Conservation (phyloP, 129 eudicot species). For the Pittosporum tobira region DNA sequence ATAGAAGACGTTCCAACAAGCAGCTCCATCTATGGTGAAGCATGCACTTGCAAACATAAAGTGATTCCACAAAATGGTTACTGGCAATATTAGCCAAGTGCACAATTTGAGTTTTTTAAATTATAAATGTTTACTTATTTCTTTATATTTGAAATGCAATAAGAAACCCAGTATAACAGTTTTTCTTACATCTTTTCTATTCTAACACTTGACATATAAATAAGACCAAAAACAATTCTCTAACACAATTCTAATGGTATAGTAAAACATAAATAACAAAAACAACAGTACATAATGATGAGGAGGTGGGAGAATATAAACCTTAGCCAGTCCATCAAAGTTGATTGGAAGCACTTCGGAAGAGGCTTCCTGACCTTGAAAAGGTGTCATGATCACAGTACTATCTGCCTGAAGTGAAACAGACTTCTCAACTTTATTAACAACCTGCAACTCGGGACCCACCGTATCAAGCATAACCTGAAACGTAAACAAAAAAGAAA, state of each 20-base stretch:
- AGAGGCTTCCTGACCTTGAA: conserved; percentile 68
- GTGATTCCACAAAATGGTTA: background rate
- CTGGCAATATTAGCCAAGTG: background rate
- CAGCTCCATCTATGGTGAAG: background rate
- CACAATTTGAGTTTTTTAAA: background rate
- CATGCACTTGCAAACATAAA: background rate
- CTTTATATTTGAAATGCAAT: background rate
- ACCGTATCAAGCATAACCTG: conserved; percentile 97
- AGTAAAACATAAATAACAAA: background rate
- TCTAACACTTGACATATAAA: background rate
- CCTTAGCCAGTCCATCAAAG: conserved; percentile 78
- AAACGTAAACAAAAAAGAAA: conserved; percentile 3
- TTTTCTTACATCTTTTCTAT: background rate
- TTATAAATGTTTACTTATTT: too few species aligned
- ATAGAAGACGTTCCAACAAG: background rate
- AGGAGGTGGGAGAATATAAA: conserved; percentile 16
- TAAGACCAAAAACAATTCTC: background rate
- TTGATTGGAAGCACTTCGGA: conserved; percentile 65
- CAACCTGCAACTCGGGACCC: conserved; percentile 86
- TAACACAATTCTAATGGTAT: background rate
- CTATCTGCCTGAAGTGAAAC: conserved; percentile 64
- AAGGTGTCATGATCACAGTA: conserved; percentile 65
- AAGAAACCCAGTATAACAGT: background rate
- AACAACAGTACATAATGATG: background rate
- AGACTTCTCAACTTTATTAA: conserved; percentile 56